Evolutionary conservation across 768 basidiomycete species (phyloP).

Genomic region (Serendipita sp.): DNA sequence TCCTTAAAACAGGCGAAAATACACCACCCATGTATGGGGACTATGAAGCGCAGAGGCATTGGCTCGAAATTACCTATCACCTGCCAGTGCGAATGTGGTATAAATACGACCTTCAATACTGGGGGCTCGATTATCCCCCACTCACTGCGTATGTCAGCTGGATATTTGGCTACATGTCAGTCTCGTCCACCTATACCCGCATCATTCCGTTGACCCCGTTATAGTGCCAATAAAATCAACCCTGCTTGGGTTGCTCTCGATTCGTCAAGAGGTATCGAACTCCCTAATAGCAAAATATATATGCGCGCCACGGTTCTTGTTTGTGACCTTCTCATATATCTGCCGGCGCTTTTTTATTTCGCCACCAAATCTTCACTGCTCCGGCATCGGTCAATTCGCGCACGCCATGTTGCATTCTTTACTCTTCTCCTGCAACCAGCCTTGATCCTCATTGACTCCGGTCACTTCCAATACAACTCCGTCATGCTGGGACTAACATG

Average conservation of each 20-base stretch:
- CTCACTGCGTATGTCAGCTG: constrained; percentile 81
- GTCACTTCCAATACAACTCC: constrained; percentile 92
- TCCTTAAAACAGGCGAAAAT: constrained; percentile 31
- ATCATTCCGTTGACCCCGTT: constrained; percentile 4
- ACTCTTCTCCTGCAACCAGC: constrained; percentile 71
- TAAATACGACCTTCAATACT: constrained; percentile 71
- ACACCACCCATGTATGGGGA: constrained; percentile 80
- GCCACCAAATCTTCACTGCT: constrained; percentile 38
- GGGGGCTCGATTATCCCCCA: constrained; percentile 93
- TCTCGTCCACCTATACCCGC: constrained; percentile 10
- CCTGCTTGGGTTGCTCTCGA: constrained; percentile 56
- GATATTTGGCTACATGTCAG: constrained; percentile 62
- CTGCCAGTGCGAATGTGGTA: constrained; percentile 71
- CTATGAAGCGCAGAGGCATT: constrained; percentile 87
- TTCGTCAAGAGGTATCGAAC: constrained; percentile 57
- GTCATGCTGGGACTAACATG: constrained; percentile 78
- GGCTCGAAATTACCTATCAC: constrained; percentile 83
- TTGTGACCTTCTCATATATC: constrained; percentile 55
- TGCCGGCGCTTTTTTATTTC: constrained; percentile 58
- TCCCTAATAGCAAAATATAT: constrained; percentile 45
- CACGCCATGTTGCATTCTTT: constrained; percentile 58
- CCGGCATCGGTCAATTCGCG: constrained; percentile 50
- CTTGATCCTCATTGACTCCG: constrained; percentile 70
- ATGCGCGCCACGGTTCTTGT: constrained; percentile 65
- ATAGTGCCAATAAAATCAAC: constrained; percentile 34